A percentile compares a stretch with the other conserved stretches of the same genome.
phyloP scores from a whole-genome alignment of 768 basidiomycete genomes.

The Psilocybe subaeruginosa region DNA sequence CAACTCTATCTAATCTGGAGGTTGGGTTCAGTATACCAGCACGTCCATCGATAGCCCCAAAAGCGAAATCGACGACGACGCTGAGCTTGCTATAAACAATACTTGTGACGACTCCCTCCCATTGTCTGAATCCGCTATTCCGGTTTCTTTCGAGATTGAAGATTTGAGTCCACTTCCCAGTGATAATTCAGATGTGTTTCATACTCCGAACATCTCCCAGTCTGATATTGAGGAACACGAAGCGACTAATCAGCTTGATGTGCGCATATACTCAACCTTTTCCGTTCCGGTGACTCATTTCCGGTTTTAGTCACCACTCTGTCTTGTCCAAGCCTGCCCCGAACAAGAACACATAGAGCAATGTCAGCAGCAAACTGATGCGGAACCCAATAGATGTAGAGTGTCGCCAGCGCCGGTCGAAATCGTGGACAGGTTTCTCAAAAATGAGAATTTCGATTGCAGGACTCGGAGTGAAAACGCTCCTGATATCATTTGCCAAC shows the following conservation, averaged over 20 bases:
- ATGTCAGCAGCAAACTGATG: no score
- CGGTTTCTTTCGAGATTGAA: slow-evolving; percentile 26
- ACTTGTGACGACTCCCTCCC: slow-evolving; percentile 1
- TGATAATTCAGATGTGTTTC: slow-evolving; percentile 13
- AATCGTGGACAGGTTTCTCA: no score
- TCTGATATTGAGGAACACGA: background rate
- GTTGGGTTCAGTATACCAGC: background rate
- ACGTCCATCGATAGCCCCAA: background rate
- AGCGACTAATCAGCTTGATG: background rate
- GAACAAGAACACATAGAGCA: background rate
- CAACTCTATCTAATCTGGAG: background rate
- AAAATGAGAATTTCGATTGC: no score
- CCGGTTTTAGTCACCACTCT: background rate
- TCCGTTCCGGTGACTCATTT: background rate
- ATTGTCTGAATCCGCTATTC: slow-evolving; percentile 2
- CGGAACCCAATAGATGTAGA: no score
- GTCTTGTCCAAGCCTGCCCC: no score
- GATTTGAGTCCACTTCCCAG: slow-evolving; percentile 16
- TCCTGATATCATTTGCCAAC: no score
- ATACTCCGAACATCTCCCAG: slow-evolving; percentile 19
- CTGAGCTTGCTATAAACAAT: background rate
- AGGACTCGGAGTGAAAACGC: no score
- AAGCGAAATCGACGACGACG: background rate
- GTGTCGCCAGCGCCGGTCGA: no score
- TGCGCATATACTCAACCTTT: slow-evolving; percentile 22